A percentile compares a stretch with the other conserved stretches of the same genome.
Conservation (phyloP, 805 yeast genomes). For the Blastobotrys americana region DNA sequence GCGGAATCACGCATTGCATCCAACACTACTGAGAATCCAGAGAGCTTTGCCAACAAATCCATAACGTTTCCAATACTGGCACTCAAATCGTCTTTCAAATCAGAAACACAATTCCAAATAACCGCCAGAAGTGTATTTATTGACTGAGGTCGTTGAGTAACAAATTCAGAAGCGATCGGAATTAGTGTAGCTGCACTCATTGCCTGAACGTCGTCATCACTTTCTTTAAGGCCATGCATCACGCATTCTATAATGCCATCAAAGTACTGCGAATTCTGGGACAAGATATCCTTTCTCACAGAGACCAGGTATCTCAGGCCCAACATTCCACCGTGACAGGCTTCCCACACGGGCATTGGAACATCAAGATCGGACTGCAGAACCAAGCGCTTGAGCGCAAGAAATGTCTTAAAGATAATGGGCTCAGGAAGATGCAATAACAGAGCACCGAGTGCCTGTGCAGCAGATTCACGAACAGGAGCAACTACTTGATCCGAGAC, state of each 20-base stretch:
- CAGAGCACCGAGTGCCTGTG: slow-evolving; percentile 87
- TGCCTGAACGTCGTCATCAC: slow-evolving; percentile 94
- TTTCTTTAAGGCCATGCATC: slow-evolving; percentile 68
- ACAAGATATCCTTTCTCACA: slow-evolving; percentile 72
- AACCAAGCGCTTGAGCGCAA: slow-evolving; percentile 59
- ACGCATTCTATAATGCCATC: slow-evolving; percentile 78
- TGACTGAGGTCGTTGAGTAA: slow-evolving; percentile 46
- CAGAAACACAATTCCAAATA: slow-evolving; percentile 85
- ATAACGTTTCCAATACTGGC: slow-evolving; percentile 94
- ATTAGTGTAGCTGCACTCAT: slow-evolving; percentile 90
- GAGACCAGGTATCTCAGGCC: slow-evolving; percentile 90
- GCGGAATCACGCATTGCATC: slow-evolving; percentile 63
- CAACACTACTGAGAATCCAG: slow-evolving; percentile 72
- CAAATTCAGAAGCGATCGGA: slow-evolving; percentile 85
- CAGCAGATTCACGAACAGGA: slow-evolving; percentile 95
- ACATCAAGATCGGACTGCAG: slow-evolving; percentile 47
- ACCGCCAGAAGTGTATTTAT: slow-evolving; percentile 49
- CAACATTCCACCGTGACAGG: slow-evolving; percentile 95
- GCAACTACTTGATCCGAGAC: slow-evolving; percentile 97
- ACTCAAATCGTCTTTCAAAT: slow-evolving; percentile 82
- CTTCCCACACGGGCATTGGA: slow-evolving; percentile 78
- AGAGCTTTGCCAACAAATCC: slow-evolving; percentile 84
- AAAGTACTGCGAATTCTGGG: slow-evolving; percentile 47
- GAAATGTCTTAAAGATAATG: slow-evolving; percentile 54
- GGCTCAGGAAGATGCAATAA: slow-evolving; percentile 62